Conservation (phyloP, 2,329 filamentous ascomycete species). For the Sporothrix protearum region DNA sequence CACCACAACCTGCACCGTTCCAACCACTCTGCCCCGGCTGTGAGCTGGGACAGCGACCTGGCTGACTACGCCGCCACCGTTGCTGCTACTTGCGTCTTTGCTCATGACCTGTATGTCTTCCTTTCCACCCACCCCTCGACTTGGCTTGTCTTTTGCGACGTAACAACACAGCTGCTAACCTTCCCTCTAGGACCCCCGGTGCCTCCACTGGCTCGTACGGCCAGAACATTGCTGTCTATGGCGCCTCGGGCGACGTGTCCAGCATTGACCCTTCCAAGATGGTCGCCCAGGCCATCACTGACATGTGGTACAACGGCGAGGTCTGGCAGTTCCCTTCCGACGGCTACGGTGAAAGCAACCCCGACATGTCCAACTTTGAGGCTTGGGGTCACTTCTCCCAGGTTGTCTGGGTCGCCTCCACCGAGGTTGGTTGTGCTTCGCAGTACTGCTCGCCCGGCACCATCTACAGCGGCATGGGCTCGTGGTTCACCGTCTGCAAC, state of each 20-base stretch:
- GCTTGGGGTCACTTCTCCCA: slow-evolving; percentile 73
- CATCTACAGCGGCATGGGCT: slow-evolving; percentile 46
- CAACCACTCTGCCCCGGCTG: slow-evolving; percentile 68
- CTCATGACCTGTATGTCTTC: slow-evolving; percentile 67
- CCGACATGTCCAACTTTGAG: slow-evolving; percentile 60
- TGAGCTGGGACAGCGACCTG: slow-evolving; percentile 64
- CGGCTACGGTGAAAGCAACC: slow-evolving; percentile 58
- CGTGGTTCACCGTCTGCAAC: slow-evolving; percentile 86
- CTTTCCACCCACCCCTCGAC: not conserved
- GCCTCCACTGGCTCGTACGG: slow-evolving; percentile 63
- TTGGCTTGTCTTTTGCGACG: no score
- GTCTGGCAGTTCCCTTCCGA: slow-evolving; percentile 51
- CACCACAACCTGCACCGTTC: slow-evolving; percentile 84
- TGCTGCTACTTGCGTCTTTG: slow-evolving; percentile 66
- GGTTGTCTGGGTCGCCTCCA: slow-evolving; percentile 65
- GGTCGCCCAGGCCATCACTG: slow-evolving; percentile 65
- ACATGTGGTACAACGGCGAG: slow-evolving; percentile 89
- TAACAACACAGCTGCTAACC: not conserved
- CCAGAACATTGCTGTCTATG: slow-evolving; percentile 81
- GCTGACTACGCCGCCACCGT: slow-evolving; percentile 61
- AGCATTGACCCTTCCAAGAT: slow-evolving; percentile 51
- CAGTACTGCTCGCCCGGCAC: slow-evolving; percentile 52
- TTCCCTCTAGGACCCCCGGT: slow-evolving; percentile 46
- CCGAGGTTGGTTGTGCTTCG: slow-evolving; percentile 60
- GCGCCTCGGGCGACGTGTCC: slow-evolving; percentile 40